Base-by-base conservation (phyloP, 192 early-diverging fungal species). In the Gaertneriomyces semiglobifer region DNA sequence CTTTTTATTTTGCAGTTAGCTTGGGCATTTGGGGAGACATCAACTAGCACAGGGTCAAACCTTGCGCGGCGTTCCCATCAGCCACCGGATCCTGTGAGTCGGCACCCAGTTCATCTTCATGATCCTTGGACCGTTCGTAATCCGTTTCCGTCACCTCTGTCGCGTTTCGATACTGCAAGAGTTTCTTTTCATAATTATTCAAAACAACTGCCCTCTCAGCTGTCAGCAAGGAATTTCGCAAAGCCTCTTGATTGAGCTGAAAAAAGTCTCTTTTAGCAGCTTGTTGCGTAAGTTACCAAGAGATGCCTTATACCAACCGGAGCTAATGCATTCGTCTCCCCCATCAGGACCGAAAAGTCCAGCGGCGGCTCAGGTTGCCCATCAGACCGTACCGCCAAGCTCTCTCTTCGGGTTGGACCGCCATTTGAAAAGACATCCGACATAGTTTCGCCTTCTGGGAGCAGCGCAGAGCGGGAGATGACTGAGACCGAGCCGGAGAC, bases 171-270 rank as follows among this genome's bases (percentile, higher is more conserved):
- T 81, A 86, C 44, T 68, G 52, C 4, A 83, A 38, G 11, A 84
- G 67, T 62, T 76, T 79, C 43, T 79, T 74, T 44, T 69, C 70
- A 60, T 80, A 85, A 58, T 78, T 82, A 60, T 86, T 85, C 12
- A 67, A 77, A 1, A 86, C 72, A 7, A 84, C 80, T 9, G 83
- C 84, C 44, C 77, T 72, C 64, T 86, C 84, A 73, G 82, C 77
- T 6, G 80, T 67, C 7, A 44, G 61, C 10, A 86, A 69, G 38
- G 76, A 76, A 7, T 65, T 51, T 44, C 67, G 65, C 18, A 81
- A 69, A 19, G 25, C 58, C 8, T 80, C 77, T 70, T 81, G 79
- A 58, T 74, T 73, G 18, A 82, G 65, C 79, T 81, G 47, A 19
- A 48, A 33, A 2, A 41, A 8, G 19, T 11, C 39, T 7, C 33